A percentile compares a stretch with the other conserved stretches of the same genome.
Evolutionary conservation across 139 green algal species (phyloP).

Genomic region (Chlorella sp.): DNA sequence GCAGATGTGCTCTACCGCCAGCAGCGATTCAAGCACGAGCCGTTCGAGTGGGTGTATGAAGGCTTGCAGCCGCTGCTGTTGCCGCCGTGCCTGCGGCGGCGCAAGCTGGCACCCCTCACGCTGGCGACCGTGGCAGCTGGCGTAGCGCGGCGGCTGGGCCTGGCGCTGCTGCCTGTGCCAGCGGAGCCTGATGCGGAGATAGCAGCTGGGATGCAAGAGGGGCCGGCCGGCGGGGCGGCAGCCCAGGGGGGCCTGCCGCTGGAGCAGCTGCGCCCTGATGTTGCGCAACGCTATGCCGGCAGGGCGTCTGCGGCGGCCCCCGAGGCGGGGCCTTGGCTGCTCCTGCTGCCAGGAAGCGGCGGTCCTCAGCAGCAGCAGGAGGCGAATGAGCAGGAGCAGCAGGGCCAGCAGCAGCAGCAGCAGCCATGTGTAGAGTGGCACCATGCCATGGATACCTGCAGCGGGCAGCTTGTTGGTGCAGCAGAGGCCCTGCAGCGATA

Average conservation of each 20-base stretch:
- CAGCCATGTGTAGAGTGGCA: background rate
- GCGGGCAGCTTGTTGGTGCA: slow-evolving; percentile 33
- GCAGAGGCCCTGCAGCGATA: slow-evolving; percentile 18
- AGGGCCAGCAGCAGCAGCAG: background rate
- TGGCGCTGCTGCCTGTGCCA: slow-evolving; percentile 45
- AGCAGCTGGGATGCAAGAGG: background rate
- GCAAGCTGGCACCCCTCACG: slow-evolving; percentile 49
- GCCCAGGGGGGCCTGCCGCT: slow-evolving; percentile 27
- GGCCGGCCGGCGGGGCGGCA: background rate
- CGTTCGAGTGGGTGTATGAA: slow-evolving; percentile 87
- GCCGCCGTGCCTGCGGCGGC: slow-evolving; percentile 38
- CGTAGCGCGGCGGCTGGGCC: slow-evolving; percentile 48
- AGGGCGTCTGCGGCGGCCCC: slow-evolving; percentile 10
- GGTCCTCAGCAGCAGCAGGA: no score
- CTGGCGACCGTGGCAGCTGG: slow-evolving; percentile 42
- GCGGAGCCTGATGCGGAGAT: background rate
- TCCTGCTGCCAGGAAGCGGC: background rate
- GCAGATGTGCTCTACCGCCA: slow-evolving; percentile 40
- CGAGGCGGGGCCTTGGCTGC: background rate
- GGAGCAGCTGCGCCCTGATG: slow-evolving; percentile 13
- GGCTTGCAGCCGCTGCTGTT: slow-evolving; percentile 67
- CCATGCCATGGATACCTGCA: slow-evolving; percentile 30
- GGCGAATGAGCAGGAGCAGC: background rate
- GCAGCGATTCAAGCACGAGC: slow-evolving; percentile 43
- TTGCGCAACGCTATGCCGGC: slow-evolving; percentile 18